Base-by-base conservation (phyloP, 2,329 filamentous ascomycete species). In the Fusarium veterinarium region DNA sequence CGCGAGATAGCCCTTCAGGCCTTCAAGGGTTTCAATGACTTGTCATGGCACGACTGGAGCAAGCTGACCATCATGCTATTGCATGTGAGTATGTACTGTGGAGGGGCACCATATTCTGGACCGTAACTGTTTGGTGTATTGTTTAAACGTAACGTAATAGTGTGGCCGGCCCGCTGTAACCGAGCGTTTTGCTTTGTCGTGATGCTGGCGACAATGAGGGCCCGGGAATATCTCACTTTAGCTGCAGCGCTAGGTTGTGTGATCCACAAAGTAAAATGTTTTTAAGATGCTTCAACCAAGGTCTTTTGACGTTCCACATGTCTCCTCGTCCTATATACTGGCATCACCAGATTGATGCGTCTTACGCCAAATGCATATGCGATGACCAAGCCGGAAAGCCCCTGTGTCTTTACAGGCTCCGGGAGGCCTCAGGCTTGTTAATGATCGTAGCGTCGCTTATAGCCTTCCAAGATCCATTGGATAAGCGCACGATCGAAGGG, bases 401-500 rank as follows among this genome's bases (percentile, higher is more conserved):
- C 49, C 23, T 59, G 17, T 33, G 37, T 55, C 31, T 58, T 46
- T 33, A 42, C 41, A 40, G 61, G 41, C 37, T 60, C 35, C 38
- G n/a, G 42, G 30, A 41, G 30, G 25, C n/a, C 37, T 67, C 56
- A 56, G 55, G 44, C 11, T 56, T 64, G 53, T 66, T 66, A 44
- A 53, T 69, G 61, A 56, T 64, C 56, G 46, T 64, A 52, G 42
- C 49, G 42, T 51, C 28, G 45, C 33, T 52, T 46, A 65, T 71
- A 30, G 64, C 48, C 41, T 44, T 74, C 45, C 37, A 55, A 52
- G 49, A 67, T 60, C 53, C 35, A 41, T 60, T 16, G 48, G 45
- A 45, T 48, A 61, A 70, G 46, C 44, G 52, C 37, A 52, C 58
- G 68, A 74, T 74, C 49, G 46, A 72, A 63, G 58, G 69, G 48